These are phyloP conservation scores for Aspergillus terreus DNA, from an alignment of 2,329 filamentous ascomycete genomes.

Conservation along the genomic window DNA sequence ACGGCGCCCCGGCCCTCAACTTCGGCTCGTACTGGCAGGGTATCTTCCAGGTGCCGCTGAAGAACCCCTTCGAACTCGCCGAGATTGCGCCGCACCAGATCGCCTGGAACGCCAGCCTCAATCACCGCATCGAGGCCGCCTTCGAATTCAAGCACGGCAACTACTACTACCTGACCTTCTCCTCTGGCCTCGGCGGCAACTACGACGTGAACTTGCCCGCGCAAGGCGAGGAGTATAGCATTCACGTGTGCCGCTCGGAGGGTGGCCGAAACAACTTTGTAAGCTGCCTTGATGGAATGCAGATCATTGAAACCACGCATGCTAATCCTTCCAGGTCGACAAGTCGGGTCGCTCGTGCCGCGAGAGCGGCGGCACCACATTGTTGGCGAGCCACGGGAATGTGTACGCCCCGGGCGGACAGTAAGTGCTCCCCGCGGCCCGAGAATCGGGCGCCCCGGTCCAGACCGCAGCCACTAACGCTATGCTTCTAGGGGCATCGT, in stretches of 20 bases:
- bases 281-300: slow-evolving; percentile 9
- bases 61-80: slow-evolving; percentile 24
- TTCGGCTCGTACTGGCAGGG: slow-evolving; percentile 71
- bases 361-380: slow-evolving; percentile 56
- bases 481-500: slow-evolving; percentile 25
- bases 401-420: slow-evolving; percentile 66
- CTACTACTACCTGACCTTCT: slow-evolving; percentile 65
- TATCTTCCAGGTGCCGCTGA: slow-evolving; percentile 58
- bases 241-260: slow-evolving; percentile 59
- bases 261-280: slow-evolving; percentile 54
- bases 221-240: slow-evolving; percentile 59
- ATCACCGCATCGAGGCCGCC: slow-evolving; percentile 55
- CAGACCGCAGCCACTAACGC: too few species aligned
- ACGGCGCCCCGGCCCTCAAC: slow-evolving; percentile 46
- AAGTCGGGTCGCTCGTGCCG: slow-evolving; percentile 51
- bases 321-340: slow-evolving; percentile 42
- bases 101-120: slow-evolving; percentile 50
- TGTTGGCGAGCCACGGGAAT: slow-evolving; percentile 57
- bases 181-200: slow-evolving; percentile 55
- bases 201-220: slow-evolving; percentile 53
- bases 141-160: slow-evolving; percentile 54
- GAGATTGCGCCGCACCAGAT: slow-evolving; percentile 44
- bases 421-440: slow-evolving; percentile 39
- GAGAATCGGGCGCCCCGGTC: not conserved
- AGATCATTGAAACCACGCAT: not conserved